These are phyloP conservation scores for Petrea volubilis DNA, from an alignment of 257 asterid genomes.

Conservation along the genomic window DNA sequence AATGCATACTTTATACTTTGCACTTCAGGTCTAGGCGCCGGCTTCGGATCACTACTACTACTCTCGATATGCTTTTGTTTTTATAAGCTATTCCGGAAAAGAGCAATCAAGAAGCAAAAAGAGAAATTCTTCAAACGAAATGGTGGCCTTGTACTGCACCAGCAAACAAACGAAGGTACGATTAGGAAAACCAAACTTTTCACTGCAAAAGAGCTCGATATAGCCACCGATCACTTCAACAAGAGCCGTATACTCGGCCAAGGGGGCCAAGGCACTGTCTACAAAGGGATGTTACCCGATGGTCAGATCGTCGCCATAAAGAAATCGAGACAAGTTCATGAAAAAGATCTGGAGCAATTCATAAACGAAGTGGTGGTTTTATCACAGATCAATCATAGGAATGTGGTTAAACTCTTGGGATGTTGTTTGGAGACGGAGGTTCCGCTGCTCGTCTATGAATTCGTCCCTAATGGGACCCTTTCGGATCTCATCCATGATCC, in stretches of 20 bases:
- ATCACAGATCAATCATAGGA: constrained; percentile 36
- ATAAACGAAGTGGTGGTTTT: constrained; percentile 41
- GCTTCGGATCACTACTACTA: background rate
- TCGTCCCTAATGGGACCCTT: constrained; percentile 35
- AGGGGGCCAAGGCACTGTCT: constrained; percentile 48
- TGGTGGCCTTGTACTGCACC: constrained; percentile 36
- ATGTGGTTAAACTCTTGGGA: constrained; percentile 36
- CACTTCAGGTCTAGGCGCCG: background rate
- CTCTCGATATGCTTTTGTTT: background rate
- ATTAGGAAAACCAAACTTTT: constrained; percentile 27
- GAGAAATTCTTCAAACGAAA: background rate
- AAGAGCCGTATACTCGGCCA: constrained; percentile 37
- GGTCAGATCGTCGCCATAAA: constrained; percentile 41
- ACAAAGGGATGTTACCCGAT: constrained; percentile 44
- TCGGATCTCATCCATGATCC: constrained; percentile 34
- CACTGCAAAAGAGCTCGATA: constrained; percentile 37
- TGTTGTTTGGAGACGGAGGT: constrained; percentile 44
- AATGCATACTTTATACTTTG: background rate
- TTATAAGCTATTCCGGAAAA: background rate
- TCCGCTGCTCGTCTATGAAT: constrained; percentile 39
- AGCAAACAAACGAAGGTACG: constrained; percentile 15
- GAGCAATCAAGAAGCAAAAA: background rate
- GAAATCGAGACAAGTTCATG: constrained; percentile 22
- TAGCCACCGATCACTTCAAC: constrained; percentile 40
- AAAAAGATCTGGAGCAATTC: constrained; percentile 27